phyloP scores from a whole-genome alignment of 2,329 filamentous ascomycete genomes.

The Hymenoscyphus repandus region DNA sequence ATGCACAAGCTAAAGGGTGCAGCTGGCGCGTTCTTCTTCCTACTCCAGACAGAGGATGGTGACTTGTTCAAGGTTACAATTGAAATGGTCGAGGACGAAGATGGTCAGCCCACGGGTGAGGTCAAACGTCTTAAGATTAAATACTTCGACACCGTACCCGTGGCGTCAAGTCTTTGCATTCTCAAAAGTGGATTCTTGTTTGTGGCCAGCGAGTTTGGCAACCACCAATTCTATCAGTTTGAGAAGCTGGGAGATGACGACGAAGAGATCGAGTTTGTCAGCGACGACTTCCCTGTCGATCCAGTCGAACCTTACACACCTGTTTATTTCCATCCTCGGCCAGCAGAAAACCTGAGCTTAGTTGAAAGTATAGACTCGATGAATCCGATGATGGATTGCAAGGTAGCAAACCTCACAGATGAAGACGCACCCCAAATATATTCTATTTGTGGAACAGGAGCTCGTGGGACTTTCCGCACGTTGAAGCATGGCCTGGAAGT shows the following conservation, averaged over 20 bases:
- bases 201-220: constrained; percentile 85
- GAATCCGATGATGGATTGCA: constrained; percentile 87
- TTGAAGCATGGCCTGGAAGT: constrained; percentile 91
- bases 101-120: constrained; percentile 73
- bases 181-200: constrained; percentile 95
- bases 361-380: constrained; percentile 83
- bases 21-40: constrained; percentile 88
- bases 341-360: constrained; percentile 74
- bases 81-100: constrained; percentile 79
- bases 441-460: constrained; percentile 81
- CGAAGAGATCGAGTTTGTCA: constrained; percentile 79
- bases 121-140: constrained; percentile 85
- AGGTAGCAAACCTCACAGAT: constrained; percentile 82
- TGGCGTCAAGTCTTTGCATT: constrained; percentile 83
- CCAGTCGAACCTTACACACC: constrained; percentile 66
- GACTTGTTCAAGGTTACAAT: constrained; percentile 96
- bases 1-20: constrained; percentile 90
- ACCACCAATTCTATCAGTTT: constrained; percentile 94
- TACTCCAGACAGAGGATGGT: constrained; percentile 94
- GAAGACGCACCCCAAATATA: constrained; percentile 98
- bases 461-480: constrained; percentile 83
- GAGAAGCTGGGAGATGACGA: constrained; percentile 96
- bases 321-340: constrained; percentile 78
- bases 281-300: constrained; percentile 76
- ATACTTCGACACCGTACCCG: constrained; percentile 94